phyloP scores from a whole-genome alignment of 1,284 basidiomycete species.

The Trichosporon sp. region DNA sequence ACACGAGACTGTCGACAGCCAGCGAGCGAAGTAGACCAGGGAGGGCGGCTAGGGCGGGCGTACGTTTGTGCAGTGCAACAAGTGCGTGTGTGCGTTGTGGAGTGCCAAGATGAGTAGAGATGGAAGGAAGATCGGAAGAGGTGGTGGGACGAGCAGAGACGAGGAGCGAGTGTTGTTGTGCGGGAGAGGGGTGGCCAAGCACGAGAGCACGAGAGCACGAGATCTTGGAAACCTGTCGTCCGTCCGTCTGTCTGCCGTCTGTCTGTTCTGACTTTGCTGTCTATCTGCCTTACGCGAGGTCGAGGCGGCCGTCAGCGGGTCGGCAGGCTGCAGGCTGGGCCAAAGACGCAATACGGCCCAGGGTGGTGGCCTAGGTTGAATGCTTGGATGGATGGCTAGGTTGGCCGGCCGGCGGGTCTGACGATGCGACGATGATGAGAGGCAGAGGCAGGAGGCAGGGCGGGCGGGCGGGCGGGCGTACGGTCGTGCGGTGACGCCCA shows the following conservation, averaged over 20 bases:
- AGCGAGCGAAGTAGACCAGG: neutral
- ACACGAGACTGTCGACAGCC: neutral
- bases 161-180: neutral
- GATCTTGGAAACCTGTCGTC: no score
- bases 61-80: no score
- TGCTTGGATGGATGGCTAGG: neutral
- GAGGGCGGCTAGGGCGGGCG: no score
- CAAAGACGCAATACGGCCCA: no score
- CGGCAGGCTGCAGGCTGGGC: neutral
- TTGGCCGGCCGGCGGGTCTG: neutral
- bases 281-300: no score
- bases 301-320: neutral
- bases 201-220: neutral
- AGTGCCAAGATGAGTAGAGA: neutral
- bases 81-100: neutral
- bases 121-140: no score
- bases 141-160: neutral
- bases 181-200: neutral
- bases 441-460: neutral
- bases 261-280: no score
- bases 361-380: no score
- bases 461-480: neutral
- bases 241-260: no score
- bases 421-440: slow-evolving; percentile 2
- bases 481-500: neutral